A percentile compares a stretch with the other conserved stretches of the same genome.
These are phyloP conservation scores for Carex pumila DNA, from an alignment of 176 grass and related monocot genomes.

Conservation along the genomic window DNA sequence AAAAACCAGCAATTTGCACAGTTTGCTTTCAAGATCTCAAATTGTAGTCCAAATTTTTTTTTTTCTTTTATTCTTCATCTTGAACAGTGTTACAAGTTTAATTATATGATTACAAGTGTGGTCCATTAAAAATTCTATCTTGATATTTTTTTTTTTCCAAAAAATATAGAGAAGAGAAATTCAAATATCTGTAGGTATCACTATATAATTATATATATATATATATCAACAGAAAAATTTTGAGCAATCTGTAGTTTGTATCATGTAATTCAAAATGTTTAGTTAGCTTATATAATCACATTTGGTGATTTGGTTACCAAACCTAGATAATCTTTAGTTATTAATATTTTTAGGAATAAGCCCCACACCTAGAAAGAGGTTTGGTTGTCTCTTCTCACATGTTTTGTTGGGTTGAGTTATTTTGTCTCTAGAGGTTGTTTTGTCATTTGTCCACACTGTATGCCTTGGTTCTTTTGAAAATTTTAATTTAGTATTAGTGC, in stretches of 20 bases:
- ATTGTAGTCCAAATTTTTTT: background rate
- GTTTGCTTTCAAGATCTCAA: background rate
- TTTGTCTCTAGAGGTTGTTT: background rate
- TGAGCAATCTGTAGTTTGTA: background rate
- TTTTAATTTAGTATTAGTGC: background rate
- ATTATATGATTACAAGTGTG: background rate
- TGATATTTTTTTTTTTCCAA: background rate
- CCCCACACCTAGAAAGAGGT: slow-evolving; percentile 29
- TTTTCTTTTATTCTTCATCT: background rate
- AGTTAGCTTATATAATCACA: background rate
- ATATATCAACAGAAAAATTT: background rate
- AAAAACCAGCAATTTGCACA: background rate
- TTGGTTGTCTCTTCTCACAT: slow-evolving; percentile 32
- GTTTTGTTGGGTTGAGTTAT: background rate
- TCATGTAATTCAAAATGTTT: background rate
- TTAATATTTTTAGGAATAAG: slow-evolving; percentile 11
- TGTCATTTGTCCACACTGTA: background rate
- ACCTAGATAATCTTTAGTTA: background rate
- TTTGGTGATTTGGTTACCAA: background rate
- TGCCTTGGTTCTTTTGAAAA: background rate
- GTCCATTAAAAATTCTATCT: background rate
- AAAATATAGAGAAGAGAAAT: background rate
- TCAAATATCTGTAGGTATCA: background rate
- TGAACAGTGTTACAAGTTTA: background rate
- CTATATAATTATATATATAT: too few species aligned